phyloP scores from a whole-genome alignment of 768 basidiomycete genomes.

The Harrya chromipes region DNA sequence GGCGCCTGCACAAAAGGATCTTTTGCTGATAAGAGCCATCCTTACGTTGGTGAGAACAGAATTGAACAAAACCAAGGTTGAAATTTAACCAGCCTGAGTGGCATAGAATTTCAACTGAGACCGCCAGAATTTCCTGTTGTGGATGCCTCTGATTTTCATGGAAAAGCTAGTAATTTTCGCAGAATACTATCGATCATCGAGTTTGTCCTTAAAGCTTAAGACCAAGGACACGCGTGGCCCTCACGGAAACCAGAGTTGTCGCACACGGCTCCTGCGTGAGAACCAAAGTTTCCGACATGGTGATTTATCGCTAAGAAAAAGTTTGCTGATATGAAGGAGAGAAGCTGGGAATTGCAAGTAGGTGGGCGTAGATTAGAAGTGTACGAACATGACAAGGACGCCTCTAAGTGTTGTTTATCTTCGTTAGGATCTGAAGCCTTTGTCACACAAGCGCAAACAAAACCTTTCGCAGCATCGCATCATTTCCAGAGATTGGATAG shows the following conservation, averaged over 20 bases:
- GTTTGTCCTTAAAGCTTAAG: no score
- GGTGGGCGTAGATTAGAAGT: not conserved
- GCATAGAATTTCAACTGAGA: conserved; percentile 3
- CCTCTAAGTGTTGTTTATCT: conserved; percentile 15
- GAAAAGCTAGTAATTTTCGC: no score
- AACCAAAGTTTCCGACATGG: no score
- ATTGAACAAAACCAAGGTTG: not conserved
- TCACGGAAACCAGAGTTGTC: no score
- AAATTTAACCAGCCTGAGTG: not conserved
- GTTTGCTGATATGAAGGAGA: no score
- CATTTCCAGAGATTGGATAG: conserved; percentile 6
- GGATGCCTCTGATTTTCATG: not conserved
- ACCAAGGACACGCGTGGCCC: no score
- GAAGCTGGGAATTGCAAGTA: no score
- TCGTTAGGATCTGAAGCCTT: conserved; percentile 24
- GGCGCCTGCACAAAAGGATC: conserved; percentile 16
- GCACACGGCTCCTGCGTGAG: no score
- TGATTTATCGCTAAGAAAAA: no score
- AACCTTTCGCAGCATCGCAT: conserved; percentile 15
- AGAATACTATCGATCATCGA: no score
- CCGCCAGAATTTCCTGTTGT: no score
- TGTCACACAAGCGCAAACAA: conserved; percentile 24
- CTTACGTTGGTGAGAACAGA: not conserved
- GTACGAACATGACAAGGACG: no score
- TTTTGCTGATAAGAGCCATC: conserved; percentile 11